phyloP scores from a whole-genome alignment of 228 moss, liverwort and hornwort genomes.

The Sphagnum fallax region DNA sequence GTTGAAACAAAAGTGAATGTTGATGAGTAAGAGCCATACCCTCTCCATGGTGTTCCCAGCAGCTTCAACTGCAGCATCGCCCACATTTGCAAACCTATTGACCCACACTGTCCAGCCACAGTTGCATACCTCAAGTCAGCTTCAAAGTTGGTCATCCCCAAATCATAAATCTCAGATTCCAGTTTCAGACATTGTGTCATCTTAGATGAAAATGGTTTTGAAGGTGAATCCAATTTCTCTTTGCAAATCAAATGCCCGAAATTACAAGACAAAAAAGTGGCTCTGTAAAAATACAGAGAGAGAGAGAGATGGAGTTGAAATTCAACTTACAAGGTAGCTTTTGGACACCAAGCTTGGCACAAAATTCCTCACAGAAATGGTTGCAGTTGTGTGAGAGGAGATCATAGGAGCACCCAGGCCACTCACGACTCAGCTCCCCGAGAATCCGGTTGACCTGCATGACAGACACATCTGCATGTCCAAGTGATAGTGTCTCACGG shows the following conservation, averaged over 20 bases:
- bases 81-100: slow-evolving; percentile 97
- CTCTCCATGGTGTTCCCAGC: slow-evolving; percentile 87
- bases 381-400: slow-evolving; percentile 88
- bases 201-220: too few species aligned
- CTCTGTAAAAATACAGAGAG: too few species aligned
- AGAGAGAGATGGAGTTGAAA: too few species aligned
- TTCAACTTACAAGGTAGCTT: slow-evolving; percentile 69
- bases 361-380: slow-evolving; percentile 90
- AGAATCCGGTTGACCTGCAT: slow-evolving; percentile 36
- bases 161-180: too few species aligned
- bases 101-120: slow-evolving; percentile 67
- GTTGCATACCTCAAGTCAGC: neutral
- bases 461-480: slow-evolving; percentile 43
- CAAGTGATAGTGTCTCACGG: slow-evolving; percentile 78
- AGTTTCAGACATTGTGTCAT: too few species aligned
- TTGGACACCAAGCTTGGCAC: slow-evolving; percentile 49
- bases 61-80: slow-evolving; percentile 90
- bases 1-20: too few species aligned
- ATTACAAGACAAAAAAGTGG: too few species aligned
- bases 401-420: slow-evolving; percentile 82
- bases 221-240: too few species aligned
- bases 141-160: too few species aligned
- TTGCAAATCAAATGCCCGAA: too few species aligned
- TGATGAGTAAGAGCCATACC: slow-evolving; percentile 23
- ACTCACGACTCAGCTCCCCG: slow-evolving; percentile 43